Conservation (phyloP, 1,284 basidiomycete species). For the Malassezia equina region DNA sequence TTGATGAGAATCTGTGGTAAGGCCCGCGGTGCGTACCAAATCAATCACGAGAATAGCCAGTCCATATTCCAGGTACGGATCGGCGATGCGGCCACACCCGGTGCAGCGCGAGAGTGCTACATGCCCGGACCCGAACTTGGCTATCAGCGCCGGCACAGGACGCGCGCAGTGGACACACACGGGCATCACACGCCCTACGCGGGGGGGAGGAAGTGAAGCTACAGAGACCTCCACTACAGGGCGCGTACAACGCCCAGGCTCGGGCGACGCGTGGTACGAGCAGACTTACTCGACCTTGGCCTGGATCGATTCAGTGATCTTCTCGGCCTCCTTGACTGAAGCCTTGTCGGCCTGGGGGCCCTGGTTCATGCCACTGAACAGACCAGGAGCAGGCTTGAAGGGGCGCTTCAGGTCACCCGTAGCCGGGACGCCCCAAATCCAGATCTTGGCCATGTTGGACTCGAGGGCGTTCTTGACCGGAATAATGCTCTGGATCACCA, state of each 20-base stretch:
- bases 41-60: slow-evolving; percentile 16
- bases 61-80: slow-evolving; percentile 22
- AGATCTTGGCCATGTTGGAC: slow-evolving; percentile 46
- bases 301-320: slow-evolving; percentile 55
- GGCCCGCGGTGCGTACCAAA: slow-evolving; percentile 4
- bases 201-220: neutral
- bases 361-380: slow-evolving; percentile 53
- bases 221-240: neutral
- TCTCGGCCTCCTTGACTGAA: slow-evolving; percentile 74
- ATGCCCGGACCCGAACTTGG: slow-evolving; percentile 17
- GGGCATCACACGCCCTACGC: slow-evolving; percentile 9
- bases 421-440: slow-evolving; percentile 51
- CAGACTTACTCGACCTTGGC: slow-evolving; percentile 13
- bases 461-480: slow-evolving; percentile 47
- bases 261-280: no score
- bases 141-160: slow-evolving; percentile 4
- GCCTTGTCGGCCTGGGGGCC: slow-evolving; percentile 65
- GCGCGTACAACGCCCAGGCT: neutral
- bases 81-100: slow-evolving; percentile 10
- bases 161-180: slow-evolving; percentile 20
- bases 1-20: slow-evolving; percentile 16
- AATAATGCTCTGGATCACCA: slow-evolving; percentile 46
- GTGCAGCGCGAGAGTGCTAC: slow-evolving; percentile 12
- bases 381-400: slow-evolving; percentile 68
- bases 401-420: slow-evolving; percentile 82